Base-by-base conservation (phyloP, 768 basidiomycete genomes). In the Suillus placidus region DNA sequence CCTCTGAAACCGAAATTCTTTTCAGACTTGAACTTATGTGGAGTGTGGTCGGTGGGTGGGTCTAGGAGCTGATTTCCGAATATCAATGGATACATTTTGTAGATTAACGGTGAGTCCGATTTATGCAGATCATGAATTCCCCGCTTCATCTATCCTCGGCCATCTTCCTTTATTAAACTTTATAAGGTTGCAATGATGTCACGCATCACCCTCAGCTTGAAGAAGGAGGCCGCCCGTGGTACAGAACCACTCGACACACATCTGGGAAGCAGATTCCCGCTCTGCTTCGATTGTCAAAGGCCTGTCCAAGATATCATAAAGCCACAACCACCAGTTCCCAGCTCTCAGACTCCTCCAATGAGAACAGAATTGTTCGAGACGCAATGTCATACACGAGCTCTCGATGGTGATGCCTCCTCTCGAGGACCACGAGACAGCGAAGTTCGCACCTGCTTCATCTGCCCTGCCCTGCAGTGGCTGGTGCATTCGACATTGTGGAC, bases 101-200 rank as follows among this genome's bases (percentile, higher is more conserved):
- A 60, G 58, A 60, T 60, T 60, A 23, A 42, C 38, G 5, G 58
- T 60, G 10, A 60, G 58, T 60, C 18, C 23, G 2, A n/a, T 58
- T 37, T 58, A 26, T 2, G 56, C 37, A 18, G 4, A 30, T 60
- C 18, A 42, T 30, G 57, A 20, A 13, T 7, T 43, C 55, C 34
- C 42, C 45, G 65, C 34, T 47, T 61, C 54, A 26, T 20, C 47
- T 35, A 63, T 42, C 49, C 32, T 55, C 32, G 54, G 26, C 26
- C 26, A 18, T 5, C 6, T 40, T 20, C 9, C n/a, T n/a, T n/a
- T n/a, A n/a, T n/a, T n/a, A n/a, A n/a, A n/a, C 32, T 13, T 64
- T 20, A 71, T 34, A 71, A 84, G 75, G 86, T 89, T 13, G 80
- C 85, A 0, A 90, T 89, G 85, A 88, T 89, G 82, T 88, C 87